These are phyloP conservation scores for Serendipita indica DNA, from an alignment of 768 basidiomycete genomes.

Conservation along the genomic window DNA sequence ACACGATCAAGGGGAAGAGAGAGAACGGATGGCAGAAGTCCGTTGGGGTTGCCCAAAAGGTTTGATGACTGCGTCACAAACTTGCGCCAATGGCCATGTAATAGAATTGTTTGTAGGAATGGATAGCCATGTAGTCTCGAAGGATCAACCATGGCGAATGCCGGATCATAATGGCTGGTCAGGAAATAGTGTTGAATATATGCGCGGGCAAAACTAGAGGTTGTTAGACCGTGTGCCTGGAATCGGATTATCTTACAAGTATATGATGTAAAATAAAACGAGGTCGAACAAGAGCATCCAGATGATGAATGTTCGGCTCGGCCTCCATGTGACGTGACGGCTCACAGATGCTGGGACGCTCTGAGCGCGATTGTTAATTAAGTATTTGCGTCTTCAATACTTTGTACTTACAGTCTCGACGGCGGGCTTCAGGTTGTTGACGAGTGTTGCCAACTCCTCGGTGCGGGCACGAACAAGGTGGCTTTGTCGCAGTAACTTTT, in stretches of 20 bases:
- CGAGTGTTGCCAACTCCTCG: background rate
- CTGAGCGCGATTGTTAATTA: too few relatives aligned
- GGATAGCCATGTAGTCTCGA: background rate
- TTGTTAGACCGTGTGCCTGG: background rate
- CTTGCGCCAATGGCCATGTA: background rate
- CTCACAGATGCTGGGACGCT: too few relatives aligned
- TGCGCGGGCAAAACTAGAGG: background rate
- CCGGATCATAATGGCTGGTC: conserved; percentile 7
- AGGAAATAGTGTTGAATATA: conserved; percentile 5
- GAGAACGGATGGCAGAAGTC: too few relatives aligned
- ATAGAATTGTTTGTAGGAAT: background rate
- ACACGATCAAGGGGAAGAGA: too few relatives aligned
- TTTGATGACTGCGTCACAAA: background rate
- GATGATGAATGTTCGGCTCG: too few relatives aligned
- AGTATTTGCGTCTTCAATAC: too few relatives aligned
- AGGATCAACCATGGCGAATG: background rate
- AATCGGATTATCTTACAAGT: background rate
- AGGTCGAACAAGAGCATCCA: too few relatives aligned
- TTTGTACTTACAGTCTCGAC: too few relatives aligned
- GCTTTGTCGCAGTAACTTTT: conserved; percentile 1
- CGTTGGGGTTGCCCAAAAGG: too few relatives aligned
- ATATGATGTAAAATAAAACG: too few relatives aligned
- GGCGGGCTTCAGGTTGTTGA: too few relatives aligned
- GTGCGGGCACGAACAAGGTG: background rate
- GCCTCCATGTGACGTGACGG: too few relatives aligned